A percentile compares a stretch with the other conserved stretches of the same genome.
Evolutionary conservation across 1,284 basidiomycete genomes (phyloP).

Genomic region (Pseudozyma sp.): DNA sequence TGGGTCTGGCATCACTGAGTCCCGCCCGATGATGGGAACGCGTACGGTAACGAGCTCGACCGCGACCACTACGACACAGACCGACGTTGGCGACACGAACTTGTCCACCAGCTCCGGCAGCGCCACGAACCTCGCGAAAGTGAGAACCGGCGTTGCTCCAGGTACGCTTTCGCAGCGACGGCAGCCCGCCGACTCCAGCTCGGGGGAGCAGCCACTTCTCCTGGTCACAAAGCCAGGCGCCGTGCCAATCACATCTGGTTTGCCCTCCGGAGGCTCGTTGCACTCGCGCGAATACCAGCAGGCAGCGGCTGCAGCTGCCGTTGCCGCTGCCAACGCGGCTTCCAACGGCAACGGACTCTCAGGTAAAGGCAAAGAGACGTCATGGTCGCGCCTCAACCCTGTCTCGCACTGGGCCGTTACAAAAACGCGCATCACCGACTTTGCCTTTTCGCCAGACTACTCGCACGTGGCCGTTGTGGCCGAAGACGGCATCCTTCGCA

Average conservation of each 20-base stretch:
- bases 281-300: conserved; percentile 43
- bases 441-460: conserved; percentile 63
- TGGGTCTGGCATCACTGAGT: conserved; percentile 15
- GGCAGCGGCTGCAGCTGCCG: conserved; percentile 34
- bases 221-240: conserved; percentile 48
- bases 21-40: conserved; percentile 30
- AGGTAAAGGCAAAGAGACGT: conserved; percentile 49
- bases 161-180: conserved; percentile 39
- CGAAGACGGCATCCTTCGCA: conserved; percentile 60
- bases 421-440: conserved; percentile 51
- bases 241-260: conserved; percentile 39
- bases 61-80: conserved; percentile 37
- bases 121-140: conserved; percentile 22
- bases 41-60: conserved; percentile 44
- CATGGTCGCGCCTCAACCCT: conserved; percentile 56
- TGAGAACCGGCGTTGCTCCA: conserved; percentile 10
- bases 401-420: conserved; percentile 60
- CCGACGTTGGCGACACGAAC: conserved; percentile 27
- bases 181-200: conserved; percentile 2
- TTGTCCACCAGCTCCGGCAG: conserved; percentile 37
- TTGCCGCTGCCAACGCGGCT: conserved; percentile 28
- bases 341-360: conserved; percentile 40
- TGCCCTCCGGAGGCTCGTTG: conserved; percentile 21
- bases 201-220: conserved; percentile 28
- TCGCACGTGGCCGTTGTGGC: conserved; percentile 54